These are phyloP conservation scores for Cytospora chrysosperma DNA, from an alignment of 2,329 filamentous ascomycete species.

Conservation along the genomic window DNA sequence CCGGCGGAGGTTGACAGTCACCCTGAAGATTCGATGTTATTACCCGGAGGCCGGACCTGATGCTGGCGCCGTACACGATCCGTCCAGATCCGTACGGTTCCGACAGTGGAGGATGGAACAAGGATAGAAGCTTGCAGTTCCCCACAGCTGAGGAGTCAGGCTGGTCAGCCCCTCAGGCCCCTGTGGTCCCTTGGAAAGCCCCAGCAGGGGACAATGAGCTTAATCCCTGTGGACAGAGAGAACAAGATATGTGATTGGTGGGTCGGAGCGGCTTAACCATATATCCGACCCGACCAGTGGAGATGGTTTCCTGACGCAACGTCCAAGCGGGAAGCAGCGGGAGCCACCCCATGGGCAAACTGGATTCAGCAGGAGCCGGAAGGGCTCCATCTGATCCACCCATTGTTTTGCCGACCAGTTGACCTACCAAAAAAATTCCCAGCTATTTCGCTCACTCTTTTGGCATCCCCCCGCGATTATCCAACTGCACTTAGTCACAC, in stretches of 20 bases:
- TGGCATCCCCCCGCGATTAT: not conserved
- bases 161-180: too few relatives aligned
- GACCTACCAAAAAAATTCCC: not conserved
- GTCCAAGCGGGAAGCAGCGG: not conserved
- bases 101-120: not conserved
- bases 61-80: not conserved
- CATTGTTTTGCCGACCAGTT: not conserved
- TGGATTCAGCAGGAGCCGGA: not conserved
- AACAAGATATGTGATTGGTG: not conserved
- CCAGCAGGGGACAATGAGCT: not conserved
- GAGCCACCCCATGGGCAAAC: not conserved
- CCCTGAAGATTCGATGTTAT: not conserved
- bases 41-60: not conserved
- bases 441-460: not conserved
- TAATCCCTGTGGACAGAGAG: not conserved
- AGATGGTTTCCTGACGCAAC: not conserved
- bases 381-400: not conserved
- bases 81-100: not conserved
- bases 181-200: not conserved
- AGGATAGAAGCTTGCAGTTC: not conserved
- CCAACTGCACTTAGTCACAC: not conserved
- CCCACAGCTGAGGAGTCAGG: not conserved
- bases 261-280: not conserved
- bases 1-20: not conserved
- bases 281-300: not conserved